A percentile compares a stretch with the other conserved stretches of the same genome.
Evolutionary conservation across 257 asterid species (phyloP).

Genomic region (Solanum infundibuliforme): DNA sequence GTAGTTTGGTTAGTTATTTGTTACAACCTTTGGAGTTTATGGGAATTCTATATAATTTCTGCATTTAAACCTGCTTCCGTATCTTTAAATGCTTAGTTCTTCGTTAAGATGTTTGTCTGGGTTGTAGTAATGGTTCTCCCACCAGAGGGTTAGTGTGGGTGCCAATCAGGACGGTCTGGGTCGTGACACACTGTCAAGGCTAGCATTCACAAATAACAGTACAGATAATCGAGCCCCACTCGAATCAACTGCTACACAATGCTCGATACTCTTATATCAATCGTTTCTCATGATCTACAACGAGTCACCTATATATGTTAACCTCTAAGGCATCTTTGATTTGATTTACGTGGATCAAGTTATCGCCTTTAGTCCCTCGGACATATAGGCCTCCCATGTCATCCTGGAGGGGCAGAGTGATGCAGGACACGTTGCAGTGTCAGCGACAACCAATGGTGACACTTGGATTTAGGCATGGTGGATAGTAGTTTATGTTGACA

Average conservation of each 20-base stretch:
- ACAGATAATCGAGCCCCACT: slow-evolving; percentile 29
- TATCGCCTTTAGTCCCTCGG: slow-evolving; percentile 7
- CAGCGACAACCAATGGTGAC: slow-evolving; percentile 34
- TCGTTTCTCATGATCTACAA: slow-evolving; percentile 47
- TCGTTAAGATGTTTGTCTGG: too few species aligned
- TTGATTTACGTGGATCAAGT: slow-evolving; percentile 40
- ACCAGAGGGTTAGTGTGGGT: too few species aligned
- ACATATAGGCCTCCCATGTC: slow-evolving; percentile 49
- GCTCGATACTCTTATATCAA: slow-evolving; percentile 45
- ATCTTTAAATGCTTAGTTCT: too few species aligned
- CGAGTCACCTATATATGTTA: slow-evolving; percentile 26
- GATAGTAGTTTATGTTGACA: slow-evolving; percentile 27
- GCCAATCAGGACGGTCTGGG: too few species aligned
- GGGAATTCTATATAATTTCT: too few species aligned
- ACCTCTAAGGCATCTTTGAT: slow-evolving; percentile 30
- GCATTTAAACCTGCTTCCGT: too few species aligned
- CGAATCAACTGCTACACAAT: slow-evolving; percentile 23
- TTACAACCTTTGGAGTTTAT: too few species aligned
- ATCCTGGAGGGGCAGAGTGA: slow-evolving; percentile 46
- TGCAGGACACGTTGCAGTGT: slow-evolving; percentile 35
- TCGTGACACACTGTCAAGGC: slow-evolving; percentile 5
- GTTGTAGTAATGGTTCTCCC: too few species aligned
- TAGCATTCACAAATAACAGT: slow-evolving; percentile 34
- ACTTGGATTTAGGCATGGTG: slow-evolving; percentile 39
- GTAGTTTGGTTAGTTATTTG: too few species aligned